Conservation (phyloP, 192 early-diverging fungal species). For the Coemansia sp. region DNA sequence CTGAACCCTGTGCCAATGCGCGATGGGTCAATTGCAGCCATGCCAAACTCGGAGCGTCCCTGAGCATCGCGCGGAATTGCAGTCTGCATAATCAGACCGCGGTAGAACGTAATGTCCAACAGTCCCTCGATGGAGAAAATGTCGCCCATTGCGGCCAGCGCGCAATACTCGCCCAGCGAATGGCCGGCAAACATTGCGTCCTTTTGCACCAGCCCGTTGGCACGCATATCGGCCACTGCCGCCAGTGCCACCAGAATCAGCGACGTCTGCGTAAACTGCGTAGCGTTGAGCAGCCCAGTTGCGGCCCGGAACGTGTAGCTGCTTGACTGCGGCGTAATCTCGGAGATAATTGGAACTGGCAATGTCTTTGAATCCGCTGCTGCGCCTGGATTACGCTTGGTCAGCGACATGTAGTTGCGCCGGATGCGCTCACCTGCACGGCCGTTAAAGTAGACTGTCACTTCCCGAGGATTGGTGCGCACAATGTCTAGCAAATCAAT, state of each 20-base stretch:
- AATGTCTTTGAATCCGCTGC: conserved; percentile 32
- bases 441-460: conserved; percentile 21
- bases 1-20: conserved; percentile 73
- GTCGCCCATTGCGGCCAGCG: conserved; percentile 76
- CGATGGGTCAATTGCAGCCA: conserved; percentile 89
- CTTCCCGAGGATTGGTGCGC: conserved; percentile 67
- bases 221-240: conserved; percentile 84
- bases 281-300: conserved; percentile 82
- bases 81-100: conserved; percentile 96
- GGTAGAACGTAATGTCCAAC: conserved; percentile 89
- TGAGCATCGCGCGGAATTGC: conserved; percentile 77
- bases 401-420: conserved; percentile 72
- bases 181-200: conserved; percentile 90
- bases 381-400: conserved; percentile 42
- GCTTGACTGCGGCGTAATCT: conserved; percentile 4
- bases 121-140: conserved; percentile 78
- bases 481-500: conserved; percentile 91
- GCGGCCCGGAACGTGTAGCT: conserved; percentile 58
- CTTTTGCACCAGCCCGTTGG: conserved; percentile 74
- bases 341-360: conserved; percentile 56
- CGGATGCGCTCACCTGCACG: conserved; percentile 72
- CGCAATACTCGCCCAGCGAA: conserved; percentile 91
- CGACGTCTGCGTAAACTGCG: conserved; percentile 91
- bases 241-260: conserved; percentile 85
- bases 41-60: conserved; percentile 89